phyloP scores from a whole-genome alignment of 441 rosid genomes.

The Populus hybrid region DNA sequence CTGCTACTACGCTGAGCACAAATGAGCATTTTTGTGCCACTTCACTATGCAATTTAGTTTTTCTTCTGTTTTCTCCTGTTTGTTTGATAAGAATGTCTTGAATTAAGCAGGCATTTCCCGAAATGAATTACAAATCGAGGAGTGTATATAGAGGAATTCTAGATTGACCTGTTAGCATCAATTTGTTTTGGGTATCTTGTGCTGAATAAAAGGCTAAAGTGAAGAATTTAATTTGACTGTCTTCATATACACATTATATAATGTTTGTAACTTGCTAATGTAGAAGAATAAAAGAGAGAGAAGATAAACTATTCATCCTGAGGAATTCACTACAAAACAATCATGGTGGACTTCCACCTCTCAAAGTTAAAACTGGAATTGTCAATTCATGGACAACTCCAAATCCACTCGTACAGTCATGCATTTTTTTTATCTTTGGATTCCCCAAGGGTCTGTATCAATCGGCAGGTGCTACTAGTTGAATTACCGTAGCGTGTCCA shows the following conservation, averaged over 20 bases:
- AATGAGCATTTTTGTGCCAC: neutral
- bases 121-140: neutral
- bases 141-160: neutral
- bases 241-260: neutral
- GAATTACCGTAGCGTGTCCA: neutral
- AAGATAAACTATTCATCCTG: neutral
- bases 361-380: neutral
- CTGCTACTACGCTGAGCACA: neutral
- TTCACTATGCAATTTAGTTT: neutral
- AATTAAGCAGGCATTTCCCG: neutral
- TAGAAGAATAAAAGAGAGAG: neutral
- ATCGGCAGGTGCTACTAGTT: neutral
- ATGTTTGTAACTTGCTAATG: too few relatives aligned
- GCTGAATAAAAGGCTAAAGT: too few relatives aligned
- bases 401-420: neutral
- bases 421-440: neutral
- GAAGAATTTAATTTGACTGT: neutral
- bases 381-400: neutral
- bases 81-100: neutral
- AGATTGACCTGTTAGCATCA: neutral
- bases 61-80: neutral
- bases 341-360: neutral
- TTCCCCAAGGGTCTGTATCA: neutral
- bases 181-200: too few relatives aligned
- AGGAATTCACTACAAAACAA: neutral